Conservation (phyloP, 345 rosid genomes). For the Populus simonii region DNA sequence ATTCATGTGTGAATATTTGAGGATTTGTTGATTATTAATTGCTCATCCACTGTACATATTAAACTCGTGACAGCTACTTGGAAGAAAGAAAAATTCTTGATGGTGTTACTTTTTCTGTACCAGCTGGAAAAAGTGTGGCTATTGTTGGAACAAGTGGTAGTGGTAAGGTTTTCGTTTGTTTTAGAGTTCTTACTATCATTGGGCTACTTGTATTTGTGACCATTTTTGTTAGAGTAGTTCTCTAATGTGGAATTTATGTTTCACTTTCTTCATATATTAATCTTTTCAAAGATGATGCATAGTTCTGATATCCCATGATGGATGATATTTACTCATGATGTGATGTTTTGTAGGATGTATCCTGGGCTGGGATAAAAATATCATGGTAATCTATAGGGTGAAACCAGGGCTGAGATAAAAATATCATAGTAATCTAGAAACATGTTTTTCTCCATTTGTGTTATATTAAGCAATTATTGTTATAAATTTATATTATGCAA, state of each 20-base stretch:
- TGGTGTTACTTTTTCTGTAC: slow-evolving; percentile 82
- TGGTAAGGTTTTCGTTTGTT: slow-evolving; percentile 45
- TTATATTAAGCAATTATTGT: not conserved
- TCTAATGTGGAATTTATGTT: not conserved
- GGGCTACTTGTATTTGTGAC: slow-evolving; percentile 1
- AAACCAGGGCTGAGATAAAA: not conserved
- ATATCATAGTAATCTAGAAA: not conserved
- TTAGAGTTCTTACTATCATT: not conserved
- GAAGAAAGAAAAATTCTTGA: slow-evolving; percentile 83
- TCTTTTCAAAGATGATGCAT: not conserved
- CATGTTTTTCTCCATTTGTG: not conserved
- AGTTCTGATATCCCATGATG: not conserved
- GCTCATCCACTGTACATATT: slow-evolving; percentile 15
- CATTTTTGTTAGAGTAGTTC: not conserved
- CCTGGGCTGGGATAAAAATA: not conserved
- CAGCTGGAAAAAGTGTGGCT: slow-evolving; percentile 96
- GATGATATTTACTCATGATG: not conserved
- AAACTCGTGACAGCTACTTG: slow-evolving; percentile 61
- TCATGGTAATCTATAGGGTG: not conserved
- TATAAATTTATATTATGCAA: not conserved
- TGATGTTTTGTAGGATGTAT: not conserved
- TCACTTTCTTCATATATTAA: not conserved
- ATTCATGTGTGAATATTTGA: not conserved
- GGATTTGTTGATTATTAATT: slow-evolving; percentile 3
- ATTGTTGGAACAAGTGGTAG: slow-evolving; percentile 99